A percentile compares a stretch with the other conserved stretches of the same genome.
phyloP scores from a whole-genome alignment of 139 green algal genomes.

The Pleodorina starrii region DNA sequence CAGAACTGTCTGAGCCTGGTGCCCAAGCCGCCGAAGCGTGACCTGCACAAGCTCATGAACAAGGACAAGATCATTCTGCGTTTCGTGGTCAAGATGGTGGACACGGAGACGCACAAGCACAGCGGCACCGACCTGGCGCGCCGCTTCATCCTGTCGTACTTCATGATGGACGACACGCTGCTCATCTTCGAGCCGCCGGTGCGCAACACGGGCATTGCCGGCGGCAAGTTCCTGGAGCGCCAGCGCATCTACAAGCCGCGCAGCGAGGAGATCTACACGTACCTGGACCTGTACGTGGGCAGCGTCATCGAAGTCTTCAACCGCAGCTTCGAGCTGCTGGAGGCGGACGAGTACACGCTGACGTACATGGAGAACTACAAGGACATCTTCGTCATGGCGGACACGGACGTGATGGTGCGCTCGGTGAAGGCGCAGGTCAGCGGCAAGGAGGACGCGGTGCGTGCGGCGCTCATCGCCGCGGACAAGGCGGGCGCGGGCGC shows the following conservation, averaged over 20 bases:
- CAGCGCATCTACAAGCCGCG: constrained; percentile 70
- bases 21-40: constrained; percentile 78
- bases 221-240: constrained; percentile 95
- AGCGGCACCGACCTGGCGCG: constrained; percentile 65
- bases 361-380: constrained; percentile 92
- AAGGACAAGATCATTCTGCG: constrained; percentile 90
- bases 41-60: constrained; percentile 94
- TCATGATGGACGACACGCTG: constrained; percentile 90
- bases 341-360: constrained; percentile 91
- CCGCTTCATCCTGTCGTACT: constrained; percentile 93
- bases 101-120: constrained; percentile 70
- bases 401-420: constrained; percentile 56
- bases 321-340: constrained; percentile 85
- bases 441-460: constrained; percentile 67
- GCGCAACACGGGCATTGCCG: constrained; percentile 87
- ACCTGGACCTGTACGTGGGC: constrained; percentile 89
- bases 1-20: constrained; percentile 91
- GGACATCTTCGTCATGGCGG: constrained; percentile 84
- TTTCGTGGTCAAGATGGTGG: constrained; percentile 73
- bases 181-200: constrained; percentile 92
- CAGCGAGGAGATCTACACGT: constrained; percentile 78
- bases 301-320: constrained; percentile 77
- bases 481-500: constrained; percentile 67
- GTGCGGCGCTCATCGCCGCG: constrained; percentile 70
- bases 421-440: constrained; percentile 67